phyloP scores from a whole-genome alignment of 163 green algal species.

The Scenedesmus sp. region DNA sequence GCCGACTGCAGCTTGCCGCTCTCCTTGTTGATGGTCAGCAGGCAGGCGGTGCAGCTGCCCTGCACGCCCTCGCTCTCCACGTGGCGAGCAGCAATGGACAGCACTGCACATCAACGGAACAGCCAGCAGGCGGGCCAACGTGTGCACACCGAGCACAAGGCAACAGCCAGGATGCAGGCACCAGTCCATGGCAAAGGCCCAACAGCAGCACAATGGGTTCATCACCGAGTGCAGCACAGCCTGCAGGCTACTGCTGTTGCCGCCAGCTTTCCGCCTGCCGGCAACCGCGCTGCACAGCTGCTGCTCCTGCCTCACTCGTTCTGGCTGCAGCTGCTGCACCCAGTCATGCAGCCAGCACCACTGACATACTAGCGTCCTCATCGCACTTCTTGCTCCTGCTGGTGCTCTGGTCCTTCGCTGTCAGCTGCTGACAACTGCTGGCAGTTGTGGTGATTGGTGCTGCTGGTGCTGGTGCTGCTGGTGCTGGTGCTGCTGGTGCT shows the following conservation, averaged over 20 bases:
- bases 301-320: too few relatives aligned
- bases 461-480: background rate
- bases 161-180: background rate
- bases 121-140: too few relatives aligned
- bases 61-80: conserved; percentile 69
- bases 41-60: conserved; percentile 83
- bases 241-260: background rate
- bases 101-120: conserved; percentile 54
- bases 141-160: too few relatives aligned
- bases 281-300: background rate
- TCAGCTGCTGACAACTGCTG: too few relatives aligned
- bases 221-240: too few relatives aligned
- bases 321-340: too few relatives aligned
- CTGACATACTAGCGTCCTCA: too few relatives aligned
- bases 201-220: too few relatives aligned
- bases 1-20: conserved; percentile 80
- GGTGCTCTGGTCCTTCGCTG: background rate
- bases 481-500: background rate
- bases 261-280: background rate
- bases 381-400: background rate
- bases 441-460: too few relatives aligned
- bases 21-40: conserved; percentile 83
- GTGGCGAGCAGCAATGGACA: conserved; percentile 68
- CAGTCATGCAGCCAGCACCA: too few relatives aligned
- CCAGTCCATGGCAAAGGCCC: background rate